phyloP scores from a whole-genome alignment of 1,284 basidiomycete genomes.

The Heterobasidion parviporum region DNA sequence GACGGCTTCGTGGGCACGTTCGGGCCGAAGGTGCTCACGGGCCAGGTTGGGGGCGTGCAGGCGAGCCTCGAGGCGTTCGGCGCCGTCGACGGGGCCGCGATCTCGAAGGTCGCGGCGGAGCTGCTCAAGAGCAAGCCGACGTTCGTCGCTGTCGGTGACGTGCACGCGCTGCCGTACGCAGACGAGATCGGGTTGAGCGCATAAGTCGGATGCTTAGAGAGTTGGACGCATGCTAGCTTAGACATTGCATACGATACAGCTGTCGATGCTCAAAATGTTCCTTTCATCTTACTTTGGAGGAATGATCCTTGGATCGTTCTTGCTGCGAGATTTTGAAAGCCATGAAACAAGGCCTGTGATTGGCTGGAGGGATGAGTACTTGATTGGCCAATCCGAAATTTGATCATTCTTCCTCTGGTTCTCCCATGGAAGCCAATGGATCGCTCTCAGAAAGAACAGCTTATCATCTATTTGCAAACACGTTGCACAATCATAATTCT shows the following conservation, averaged over 20 bases:
- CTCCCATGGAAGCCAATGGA: too few relatives aligned
- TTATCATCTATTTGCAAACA: too few relatives aligned
- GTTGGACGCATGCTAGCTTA: too few relatives aligned
- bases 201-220: neutral
- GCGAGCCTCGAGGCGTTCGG: conserved; percentile 9
- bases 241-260: too few relatives aligned
- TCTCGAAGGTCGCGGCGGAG: conserved; percentile 25
- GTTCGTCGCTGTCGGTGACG: conserved; percentile 78
- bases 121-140: conserved; percentile 74
- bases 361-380: too few relatives aligned
- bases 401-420: too few relatives aligned
- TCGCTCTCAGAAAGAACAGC: too few relatives aligned
- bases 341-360: too few relatives aligned
- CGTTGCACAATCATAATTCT: too few relatives aligned
- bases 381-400: too few relatives aligned
- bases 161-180: conserved; percentile 68
- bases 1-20: conserved; percentile 61
- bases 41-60: conserved; percentile 8
- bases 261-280: neutral
- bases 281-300: neutral
- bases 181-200: conserved; percentile 71
- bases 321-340: too few relatives aligned
- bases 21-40: conserved; percentile 47
- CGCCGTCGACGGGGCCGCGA: conserved; percentile 4
- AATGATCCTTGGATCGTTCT: too few relatives aligned